A percentile compares a stretch with the other conserved stretches of the same genome.
These are phyloP conservation scores for Nemania diffusa DNA, from an alignment of 2,329 filamentous ascomycete species.

Conservation along the genomic window DNA sequence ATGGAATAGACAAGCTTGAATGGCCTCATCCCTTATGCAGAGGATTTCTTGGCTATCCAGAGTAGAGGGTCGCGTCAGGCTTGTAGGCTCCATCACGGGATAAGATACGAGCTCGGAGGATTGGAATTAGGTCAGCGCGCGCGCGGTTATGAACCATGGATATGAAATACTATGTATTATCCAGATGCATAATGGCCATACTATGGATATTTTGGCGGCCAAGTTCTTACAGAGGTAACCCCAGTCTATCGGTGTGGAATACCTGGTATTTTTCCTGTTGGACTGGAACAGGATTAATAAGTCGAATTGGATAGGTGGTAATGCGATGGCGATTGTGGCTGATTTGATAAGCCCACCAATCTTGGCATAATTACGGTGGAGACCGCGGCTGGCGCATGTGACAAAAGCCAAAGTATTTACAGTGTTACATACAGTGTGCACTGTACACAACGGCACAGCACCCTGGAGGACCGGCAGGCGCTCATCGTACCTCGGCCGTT, in stretches of 20 bases:
- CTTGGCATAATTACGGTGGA: not conserved
- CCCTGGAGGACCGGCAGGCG: no score
- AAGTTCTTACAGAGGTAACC: not conserved
- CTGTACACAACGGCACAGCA: no score
- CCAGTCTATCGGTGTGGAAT: not conserved
- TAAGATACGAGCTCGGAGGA: not conserved
- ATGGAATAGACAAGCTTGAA: not conserved
- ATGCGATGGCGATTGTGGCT: conserved; percentile 12
- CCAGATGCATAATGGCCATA: not conserved
- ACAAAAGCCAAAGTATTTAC: not conserved
- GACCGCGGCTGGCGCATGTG: conserved; percentile 10
- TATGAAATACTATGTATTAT: not conserved
- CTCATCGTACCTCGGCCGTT: not conserved
- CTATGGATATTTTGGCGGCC: not conserved
- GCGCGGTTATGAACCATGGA: not conserved
- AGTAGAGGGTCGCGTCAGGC: not conserved
- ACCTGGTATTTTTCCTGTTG: no score
- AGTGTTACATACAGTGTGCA: not conserved
- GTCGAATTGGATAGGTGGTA: not conserved
- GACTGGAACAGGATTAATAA: not conserved
- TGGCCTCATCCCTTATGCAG: not conserved
- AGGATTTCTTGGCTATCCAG: not conserved
- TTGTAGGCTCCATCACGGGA: not conserved
- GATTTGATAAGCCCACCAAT: not conserved
- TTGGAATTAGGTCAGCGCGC: conserved; percentile 4